Evolutionary conservation across 306 rosid genomes (phyloP), one percentile per base, ranked within the genome.

Genomic region (Cicer bijugum): DNA sequence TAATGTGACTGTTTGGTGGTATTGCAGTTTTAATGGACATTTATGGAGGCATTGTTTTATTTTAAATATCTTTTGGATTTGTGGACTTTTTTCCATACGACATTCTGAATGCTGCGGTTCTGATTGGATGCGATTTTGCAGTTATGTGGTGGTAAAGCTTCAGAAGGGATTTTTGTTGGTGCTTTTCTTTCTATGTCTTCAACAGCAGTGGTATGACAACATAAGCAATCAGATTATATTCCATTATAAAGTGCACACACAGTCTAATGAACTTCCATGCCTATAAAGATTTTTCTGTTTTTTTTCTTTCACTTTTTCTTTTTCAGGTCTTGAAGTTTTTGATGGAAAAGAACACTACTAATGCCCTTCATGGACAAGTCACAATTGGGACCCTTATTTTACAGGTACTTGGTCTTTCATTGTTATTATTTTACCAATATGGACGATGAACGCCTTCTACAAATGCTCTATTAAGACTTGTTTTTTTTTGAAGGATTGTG

Each of bases 151-250:
- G 99, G 99, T 66, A 90, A 86, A 78, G 81, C 95, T 75, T 91
- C 97, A 16, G 99, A 95, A 82, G 99, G 97, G 79, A 88, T 95
- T 19, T 94, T 88, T 52, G 87, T 90, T 79, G 99, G 99, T 74
- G 90, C 87, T 79, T 86, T 95, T 76, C 93, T 88, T 73, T 95
- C 99, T 37, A 88, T 95, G 96, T 95, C 99, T 67, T 95, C 96
- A 12, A 95, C 97, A 43, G 97, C 99, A 61, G 99, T 91, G 93
- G 97, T 95, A 85, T 48, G 56, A 60, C 48, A 76, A 43, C 76
- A 84, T 37, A 75, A 62, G 69, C 82, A 46, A 61, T 71, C 71
- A 38, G 12, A 75, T 60, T 43, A 12, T 39, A 37, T 67, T 38
- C 74, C 17, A 60, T 33, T 57, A 63, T 43, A 37, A 33, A 43